phyloP scores from a whole-genome alignment of 2,329 filamentous ascomycete species.

The Pyricularia sp. region DNA sequence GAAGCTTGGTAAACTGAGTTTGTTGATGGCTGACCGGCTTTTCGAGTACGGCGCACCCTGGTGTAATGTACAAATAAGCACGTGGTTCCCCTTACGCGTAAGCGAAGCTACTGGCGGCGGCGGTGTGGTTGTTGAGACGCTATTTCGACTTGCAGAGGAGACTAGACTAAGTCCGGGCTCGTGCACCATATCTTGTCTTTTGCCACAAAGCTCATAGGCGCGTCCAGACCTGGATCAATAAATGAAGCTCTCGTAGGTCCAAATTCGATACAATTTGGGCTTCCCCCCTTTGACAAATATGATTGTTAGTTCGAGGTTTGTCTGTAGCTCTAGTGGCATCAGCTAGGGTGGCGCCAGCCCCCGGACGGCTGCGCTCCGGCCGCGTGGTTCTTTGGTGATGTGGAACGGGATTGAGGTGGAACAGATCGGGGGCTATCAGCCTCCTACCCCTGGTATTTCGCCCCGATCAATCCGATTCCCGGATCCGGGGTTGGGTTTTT shows the following conservation, averaged over 20 bases:
- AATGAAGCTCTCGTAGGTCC: neutral
- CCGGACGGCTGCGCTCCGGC: neutral
- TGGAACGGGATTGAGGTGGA: neutral
- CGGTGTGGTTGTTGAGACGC: neutral
- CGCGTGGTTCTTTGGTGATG: neutral
- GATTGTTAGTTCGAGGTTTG: neutral
- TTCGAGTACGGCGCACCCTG: neutral
- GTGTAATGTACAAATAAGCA: neutral
- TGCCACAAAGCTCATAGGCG: neutral
- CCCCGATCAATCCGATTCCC: neutral
- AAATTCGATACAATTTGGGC: neutral
- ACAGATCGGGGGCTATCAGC: neutral
- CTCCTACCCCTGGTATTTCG: neutral
- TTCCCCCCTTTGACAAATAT: neutral
- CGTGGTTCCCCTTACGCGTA: neutral
- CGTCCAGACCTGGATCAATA: neutral
- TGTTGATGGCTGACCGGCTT: neutral
- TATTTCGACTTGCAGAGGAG: neutral
- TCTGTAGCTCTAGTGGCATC: neutral
- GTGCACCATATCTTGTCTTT: neutral
- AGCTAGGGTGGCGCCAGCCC: neutral
- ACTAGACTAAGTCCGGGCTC: neutral
- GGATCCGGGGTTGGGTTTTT: neutral
- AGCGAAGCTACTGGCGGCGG: neutral
- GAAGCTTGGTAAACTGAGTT: neutral